Evolutionary conservation across 345 rosid genomes (phyloP), one percentile per base, ranked within the genome.

Genomic region (Moricandia moricandioides): DNA sequence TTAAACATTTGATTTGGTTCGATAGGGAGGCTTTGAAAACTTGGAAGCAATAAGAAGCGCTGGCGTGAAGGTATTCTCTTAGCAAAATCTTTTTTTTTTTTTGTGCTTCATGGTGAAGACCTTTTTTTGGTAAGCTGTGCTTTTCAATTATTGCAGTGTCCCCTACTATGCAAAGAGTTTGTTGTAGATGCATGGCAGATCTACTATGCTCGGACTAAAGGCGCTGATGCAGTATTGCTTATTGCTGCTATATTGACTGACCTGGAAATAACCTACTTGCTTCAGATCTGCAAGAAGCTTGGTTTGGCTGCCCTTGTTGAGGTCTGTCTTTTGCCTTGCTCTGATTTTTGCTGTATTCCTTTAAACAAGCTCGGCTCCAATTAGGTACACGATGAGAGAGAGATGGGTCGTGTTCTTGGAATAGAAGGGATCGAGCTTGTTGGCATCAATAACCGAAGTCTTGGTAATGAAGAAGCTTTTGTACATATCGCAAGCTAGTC

Each of bases 341-440:
- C 52, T 66, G 43, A 17, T 34, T 27, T 37, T 45, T 58, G 68
- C 60, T 72, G 43, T 55, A 9, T 3, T 18, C 1, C 17, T 21
- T 73, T 34, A 1, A 21, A 60, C 55, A 63, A 47, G 13, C 1
- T 33, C 47, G 43, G 24, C 24, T 63, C 18, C 1, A 0, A 40
- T 34, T 73, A 95, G 99, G 99, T 92, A 62, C 99, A 95, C 7
- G 85, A 95, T 80, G 99, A 90, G 84, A 87, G 83, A 61, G 98
- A 95, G 86, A 92, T 95, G 96, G 94, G 91, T 43, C 97, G 98
- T 66, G 96, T 85, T 49, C 92, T 95, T 78, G 96, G 88, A 73
- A 89, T 92, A 76, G 89, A 95, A 69, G 99, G 97, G 21, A 74
- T 95, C 62, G 85, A 92, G 78, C 89, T 95, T 0, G 83, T 92